Evolutionary conservation across 1,284 basidiomycete genomes (phyloP).

Genomic region (Marasmius oreades): DNA sequence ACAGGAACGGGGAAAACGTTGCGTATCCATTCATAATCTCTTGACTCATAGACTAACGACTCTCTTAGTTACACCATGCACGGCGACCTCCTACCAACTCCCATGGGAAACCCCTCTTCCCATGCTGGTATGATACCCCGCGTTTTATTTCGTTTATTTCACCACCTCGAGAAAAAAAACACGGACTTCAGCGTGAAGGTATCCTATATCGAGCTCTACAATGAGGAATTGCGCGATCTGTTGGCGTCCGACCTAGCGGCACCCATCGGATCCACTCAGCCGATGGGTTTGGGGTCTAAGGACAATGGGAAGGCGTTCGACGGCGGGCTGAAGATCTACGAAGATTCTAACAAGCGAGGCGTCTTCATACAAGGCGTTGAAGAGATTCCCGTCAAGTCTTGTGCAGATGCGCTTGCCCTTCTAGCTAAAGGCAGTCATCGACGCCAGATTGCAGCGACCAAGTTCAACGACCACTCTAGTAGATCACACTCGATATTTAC

Average conservation of each 20-base stretch:
- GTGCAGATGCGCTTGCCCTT: slow-evolving; percentile 81
- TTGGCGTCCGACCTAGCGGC: slow-evolving; percentile 71
- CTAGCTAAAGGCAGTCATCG: slow-evolving; percentile 88
- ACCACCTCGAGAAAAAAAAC: slow-evolving; percentile 74
- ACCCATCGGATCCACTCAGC: slow-evolving; percentile 57
- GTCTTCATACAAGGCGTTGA: slow-evolving; percentile 95
- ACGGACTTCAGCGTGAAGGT: slow-evolving; percentile 92
- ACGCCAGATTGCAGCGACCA: slow-evolving; percentile 93
- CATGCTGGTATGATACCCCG: slow-evolving; percentile 98
- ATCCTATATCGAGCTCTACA: slow-evolving; percentile 97
- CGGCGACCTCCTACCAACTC: slow-evolving; percentile 80
- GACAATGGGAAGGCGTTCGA: slow-evolving; percentile 35
- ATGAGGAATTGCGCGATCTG: slow-evolving; percentile 97
- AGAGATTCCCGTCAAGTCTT: slow-evolving; percentile 83
- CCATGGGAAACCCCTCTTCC: slow-evolving; percentile 83
- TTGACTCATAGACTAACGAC: slow-evolving; percentile 10
- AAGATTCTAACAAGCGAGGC: slow-evolving; percentile 84
- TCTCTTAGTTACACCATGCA: slow-evolving; percentile 86
- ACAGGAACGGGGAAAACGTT: slow-evolving; percentile 99
- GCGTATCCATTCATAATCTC: slow-evolving; percentile 30
- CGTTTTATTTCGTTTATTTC: slow-evolving; percentile 89
- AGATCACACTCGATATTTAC: slow-evolving; percentile 99
- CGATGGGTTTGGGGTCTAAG: slow-evolving; percentile 64
- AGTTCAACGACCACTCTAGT: slow-evolving; percentile 97
- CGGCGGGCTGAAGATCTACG: slow-evolving; percentile 83